Evolutionary conservation across 352 stramenopile species (phyloP).

Genomic region (Phytophthora chlamydospora): DNA sequence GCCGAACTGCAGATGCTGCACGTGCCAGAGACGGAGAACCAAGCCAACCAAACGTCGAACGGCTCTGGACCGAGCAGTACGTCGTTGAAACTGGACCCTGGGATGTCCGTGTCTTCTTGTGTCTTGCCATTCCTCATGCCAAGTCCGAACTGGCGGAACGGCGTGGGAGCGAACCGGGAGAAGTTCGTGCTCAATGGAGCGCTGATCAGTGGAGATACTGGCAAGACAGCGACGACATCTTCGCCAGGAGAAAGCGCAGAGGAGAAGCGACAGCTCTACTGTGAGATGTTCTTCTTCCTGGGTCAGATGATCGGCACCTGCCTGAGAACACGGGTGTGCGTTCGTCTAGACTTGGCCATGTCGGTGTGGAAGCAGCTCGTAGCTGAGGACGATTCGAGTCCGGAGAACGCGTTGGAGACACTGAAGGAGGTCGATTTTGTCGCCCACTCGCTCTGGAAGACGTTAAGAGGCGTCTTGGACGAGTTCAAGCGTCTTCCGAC

Average conservation of each 20-base stretch:
- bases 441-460: slow-evolving; percentile 60
- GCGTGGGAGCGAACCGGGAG: slow-evolving; percentile 78
- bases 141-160: slow-evolving; percentile 88
- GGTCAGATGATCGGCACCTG: slow-evolving; percentile 91
- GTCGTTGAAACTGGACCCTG: slow-evolving; percentile 26
- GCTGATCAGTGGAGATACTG: slow-evolving; percentile 16
- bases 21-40: slow-evolving; percentile 13
- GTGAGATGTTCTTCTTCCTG: slow-evolving; percentile 91
- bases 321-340: slow-evolving; percentile 79
- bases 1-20: slow-evolving; percentile 63
- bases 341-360: slow-evolving; percentile 74
- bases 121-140: slow-evolving; percentile 88
- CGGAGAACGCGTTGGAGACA: slow-evolving; percentile 44
- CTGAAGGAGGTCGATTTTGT: slow-evolving; percentile 76
- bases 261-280: slow-evolving; percentile 63
- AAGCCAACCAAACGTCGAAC: slow-evolving; percentile 2
- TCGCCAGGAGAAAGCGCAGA: slow-evolving; percentile 40
- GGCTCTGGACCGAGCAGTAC: slow-evolving; percentile 19
- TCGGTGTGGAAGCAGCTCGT: slow-evolving; percentile 81
- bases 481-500: slow-evolving; percentile 19
- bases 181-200: slow-evolving; percentile 85
- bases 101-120: slow-evolving; percentile 40
- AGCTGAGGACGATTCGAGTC: slow-evolving; percentile 40
- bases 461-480: slow-evolving; percentile 38
- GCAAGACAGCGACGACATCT: background rate